A percentile compares a stretch with the other conserved stretches of the same genome.
phyloP scores from a whole-genome alignment of 768 basidiomycete species.

The Termitomyces heimii region DNA sequence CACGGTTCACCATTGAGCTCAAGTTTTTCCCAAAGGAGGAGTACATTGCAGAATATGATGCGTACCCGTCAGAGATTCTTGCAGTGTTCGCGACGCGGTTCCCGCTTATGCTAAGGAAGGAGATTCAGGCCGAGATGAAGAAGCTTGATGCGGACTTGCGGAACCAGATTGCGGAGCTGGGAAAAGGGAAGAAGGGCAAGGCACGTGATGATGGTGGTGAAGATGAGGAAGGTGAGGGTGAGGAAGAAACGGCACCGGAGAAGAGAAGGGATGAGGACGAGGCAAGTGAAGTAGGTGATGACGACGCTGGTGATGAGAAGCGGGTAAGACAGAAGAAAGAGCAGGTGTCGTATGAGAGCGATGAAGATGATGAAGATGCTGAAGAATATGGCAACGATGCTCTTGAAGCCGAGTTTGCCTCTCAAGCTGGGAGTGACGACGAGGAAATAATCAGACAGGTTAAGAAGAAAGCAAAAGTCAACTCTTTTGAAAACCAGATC shows the following conservation, averaged over 20 bases:
- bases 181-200: slow-evolving; percentile 62
- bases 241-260: slow-evolving; percentile 25
- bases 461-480: slow-evolving; percentile 3
- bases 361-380: slow-evolving; percentile 46
- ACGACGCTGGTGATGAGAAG: slow-evolving; percentile 78
- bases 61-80: slow-evolving; percentile 68
- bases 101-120: slow-evolving; percentile 75
- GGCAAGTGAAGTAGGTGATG: slow-evolving; percentile 74
- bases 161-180: slow-evolving; percentile 73
- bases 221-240: slow-evolving; percentile 48
- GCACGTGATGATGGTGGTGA: slow-evolving; percentile 37
- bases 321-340: slow-evolving; percentile 65
- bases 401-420: slow-evolving; percentile 60
- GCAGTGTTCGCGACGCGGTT: slow-evolving; percentile 68
- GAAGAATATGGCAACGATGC: slow-evolving; percentile 49
- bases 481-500: slow-evolving; percentile 34
- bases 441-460: slow-evolving; percentile 20
- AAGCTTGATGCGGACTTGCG: slow-evolving; percentile 75
- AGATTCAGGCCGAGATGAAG: slow-evolving; percentile 83
- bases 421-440: slow-evolving; percentile 37
- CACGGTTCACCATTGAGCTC: slow-evolving; percentile 76
- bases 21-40: slow-evolving; percentile 84
- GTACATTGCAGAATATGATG: slow-evolving; percentile 78
- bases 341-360: slow-evolving; percentile 71
- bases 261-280: slow-evolving; percentile 49